Evolutionary conservation across 441 rosid species (phyloP).

Genomic region (Pelargonium myrrhifolium): DNA sequence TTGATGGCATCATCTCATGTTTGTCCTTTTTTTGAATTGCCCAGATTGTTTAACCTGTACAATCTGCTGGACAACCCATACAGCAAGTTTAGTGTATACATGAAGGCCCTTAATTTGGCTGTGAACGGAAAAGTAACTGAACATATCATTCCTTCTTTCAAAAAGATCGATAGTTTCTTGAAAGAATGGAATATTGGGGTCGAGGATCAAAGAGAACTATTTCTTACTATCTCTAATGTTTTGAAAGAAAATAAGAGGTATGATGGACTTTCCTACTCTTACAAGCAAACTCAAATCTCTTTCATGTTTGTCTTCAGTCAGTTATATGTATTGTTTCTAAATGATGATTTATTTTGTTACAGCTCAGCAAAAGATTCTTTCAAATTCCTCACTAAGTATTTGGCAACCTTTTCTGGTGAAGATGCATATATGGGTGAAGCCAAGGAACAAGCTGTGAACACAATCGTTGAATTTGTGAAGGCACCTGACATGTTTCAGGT

Average conservation of each 20-base stretch:
- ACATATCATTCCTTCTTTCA: constrained; percentile 60
- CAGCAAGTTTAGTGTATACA: constrained; percentile 76
- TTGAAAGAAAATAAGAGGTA: constrained; percentile 81
- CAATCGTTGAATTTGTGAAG: constrained; percentile 77
- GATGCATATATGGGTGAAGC: constrained; percentile 68
- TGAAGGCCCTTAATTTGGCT: constrained; percentile 67
- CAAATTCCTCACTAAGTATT: constrained; percentile 70
- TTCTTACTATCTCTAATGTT: constrained; percentile 60
- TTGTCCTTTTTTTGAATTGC: constrained; percentile 16
- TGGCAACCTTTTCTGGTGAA: constrained; percentile 79
- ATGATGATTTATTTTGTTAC: constrained; percentile 18
- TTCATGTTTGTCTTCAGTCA: not conserved
- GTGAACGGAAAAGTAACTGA: constrained; percentile 76
- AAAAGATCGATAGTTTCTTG: constrained; percentile 70
- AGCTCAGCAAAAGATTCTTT: constrained; percentile 73
- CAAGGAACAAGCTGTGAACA: constrained; percentile 79
- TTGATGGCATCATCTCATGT: constrained; percentile 19
- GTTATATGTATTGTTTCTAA: not conserved
- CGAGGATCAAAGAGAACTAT: constrained; percentile 78
- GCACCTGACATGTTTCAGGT: constrained; percentile 90
- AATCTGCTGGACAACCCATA: constrained; percentile 65
- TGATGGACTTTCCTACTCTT: not conserved
- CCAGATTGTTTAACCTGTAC: constrained; percentile 92
- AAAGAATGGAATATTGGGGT: constrained; percentile 89
- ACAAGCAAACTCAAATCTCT: not conserved